Evolutionary conservation across 305 asterid species (phyloP).

Genomic region (Solanum hybrid): DNA sequence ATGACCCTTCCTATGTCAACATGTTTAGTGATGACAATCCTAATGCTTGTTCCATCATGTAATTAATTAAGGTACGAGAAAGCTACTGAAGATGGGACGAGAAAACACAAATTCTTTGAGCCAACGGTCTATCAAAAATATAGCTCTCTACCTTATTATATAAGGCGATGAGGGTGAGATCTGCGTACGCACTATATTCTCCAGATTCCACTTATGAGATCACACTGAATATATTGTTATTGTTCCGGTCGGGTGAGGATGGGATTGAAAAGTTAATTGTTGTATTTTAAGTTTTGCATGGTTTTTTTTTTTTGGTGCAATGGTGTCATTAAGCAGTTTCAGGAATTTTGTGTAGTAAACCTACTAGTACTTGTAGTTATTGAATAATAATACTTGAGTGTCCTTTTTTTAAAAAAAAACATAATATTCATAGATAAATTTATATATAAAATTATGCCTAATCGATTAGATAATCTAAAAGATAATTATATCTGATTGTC

Average conservation of each 20-base stretch:
- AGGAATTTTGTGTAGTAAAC: neutral
- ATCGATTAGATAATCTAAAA: neutral
- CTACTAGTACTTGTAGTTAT: neutral
- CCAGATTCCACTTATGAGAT: neutral
- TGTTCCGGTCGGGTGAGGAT: neutral
- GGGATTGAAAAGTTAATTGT: neutral
- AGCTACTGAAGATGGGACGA: neutral
- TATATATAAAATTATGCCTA: neutral
- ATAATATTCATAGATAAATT: neutral
- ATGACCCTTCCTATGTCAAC: slow-evolving; percentile 48
- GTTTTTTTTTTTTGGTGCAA: neutral
- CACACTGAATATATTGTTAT: neutral
- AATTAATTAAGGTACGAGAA: neutral
- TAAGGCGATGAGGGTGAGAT: neutral
- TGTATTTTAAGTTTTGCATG: neutral
- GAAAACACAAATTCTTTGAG: neutral
- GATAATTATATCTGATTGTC: neutral
- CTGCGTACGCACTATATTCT: neutral
- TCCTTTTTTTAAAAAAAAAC: too few species aligned
- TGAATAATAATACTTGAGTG: neutral
- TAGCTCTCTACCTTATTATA: neutral
- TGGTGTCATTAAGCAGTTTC: neutral
- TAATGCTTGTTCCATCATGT: slow-evolving; percentile 70
- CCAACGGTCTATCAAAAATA: neutral
- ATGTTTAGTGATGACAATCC: slow-evolving; percentile 87